These are phyloP conservation scores for Rehmannia glutinosa DNA, from an alignment of 257 asterid genomes.

Conservation along the genomic window DNA sequence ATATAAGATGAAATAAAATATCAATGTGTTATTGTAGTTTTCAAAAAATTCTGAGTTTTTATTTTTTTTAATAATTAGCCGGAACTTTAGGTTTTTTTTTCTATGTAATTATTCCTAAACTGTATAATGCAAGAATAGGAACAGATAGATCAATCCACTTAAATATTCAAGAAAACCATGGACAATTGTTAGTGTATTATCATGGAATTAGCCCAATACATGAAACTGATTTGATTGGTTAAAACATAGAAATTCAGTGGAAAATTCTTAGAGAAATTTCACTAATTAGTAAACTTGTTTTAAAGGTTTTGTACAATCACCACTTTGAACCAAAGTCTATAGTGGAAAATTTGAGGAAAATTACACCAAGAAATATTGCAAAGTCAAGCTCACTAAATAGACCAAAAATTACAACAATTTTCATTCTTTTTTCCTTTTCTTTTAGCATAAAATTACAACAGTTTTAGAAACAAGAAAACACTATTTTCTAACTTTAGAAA, in stretches of 20 bases:
- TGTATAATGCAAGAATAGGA: background rate
- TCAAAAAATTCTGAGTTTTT: too few species aligned
- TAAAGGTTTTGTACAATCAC: background rate
- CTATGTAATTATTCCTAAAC: too few species aligned
- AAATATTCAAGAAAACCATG: background rate
- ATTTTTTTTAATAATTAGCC: too few species aligned
- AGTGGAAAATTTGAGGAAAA: slow-evolving; percentile 15
- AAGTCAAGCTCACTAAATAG: slow-evolving; percentile 16
- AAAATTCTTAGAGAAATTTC: background rate
- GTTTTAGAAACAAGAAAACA: background rate
- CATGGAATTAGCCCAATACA: background rate
- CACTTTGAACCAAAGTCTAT: background rate
- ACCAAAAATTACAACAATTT: slow-evolving; percentile 1
- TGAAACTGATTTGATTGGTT: background rate
- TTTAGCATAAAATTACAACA: background rate
- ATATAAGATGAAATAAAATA: too few species aligned
- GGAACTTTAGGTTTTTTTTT: too few species aligned
- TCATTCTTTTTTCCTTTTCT: too few species aligned
- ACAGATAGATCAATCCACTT: background rate
- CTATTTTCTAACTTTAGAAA: background rate
- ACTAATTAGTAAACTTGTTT: too few species aligned
- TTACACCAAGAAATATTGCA: slow-evolving; percentile 11
- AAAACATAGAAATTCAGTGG: background rate
- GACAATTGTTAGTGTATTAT: background rate
- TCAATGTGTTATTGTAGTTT: too few species aligned